Percentiles rank a stretch among this genome's conserved stretches.
phyloP scores from a whole-genome alignment of 441 rosid genomes.

The Daphne laureola region DNA sequence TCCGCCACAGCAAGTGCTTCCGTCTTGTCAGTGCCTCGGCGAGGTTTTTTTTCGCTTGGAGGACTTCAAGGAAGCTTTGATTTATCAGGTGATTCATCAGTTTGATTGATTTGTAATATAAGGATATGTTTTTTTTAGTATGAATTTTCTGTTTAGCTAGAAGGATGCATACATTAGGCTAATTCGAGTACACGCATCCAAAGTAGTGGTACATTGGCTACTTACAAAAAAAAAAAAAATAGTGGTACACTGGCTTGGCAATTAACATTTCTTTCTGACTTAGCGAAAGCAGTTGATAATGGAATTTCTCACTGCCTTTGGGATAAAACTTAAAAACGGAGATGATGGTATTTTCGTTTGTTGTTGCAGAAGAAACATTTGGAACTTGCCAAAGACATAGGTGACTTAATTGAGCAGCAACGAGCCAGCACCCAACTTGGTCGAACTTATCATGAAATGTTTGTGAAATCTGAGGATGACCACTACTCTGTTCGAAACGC shows the following conservation, averaged over 20 bases:
- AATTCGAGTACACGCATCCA: no score
- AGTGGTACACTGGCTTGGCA: no score
- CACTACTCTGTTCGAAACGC: constrained; percentile 64
- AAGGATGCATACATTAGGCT: no score
- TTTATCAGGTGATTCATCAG: constrained; percentile 49
- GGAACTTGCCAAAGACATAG: constrained; percentile 69
- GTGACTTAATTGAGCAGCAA: constrained; percentile 83
- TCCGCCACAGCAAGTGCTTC: constrained; percentile 66
- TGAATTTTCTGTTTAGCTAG: neutral
- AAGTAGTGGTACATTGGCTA: no score
- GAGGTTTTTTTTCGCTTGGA: constrained; percentile 74
- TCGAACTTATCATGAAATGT: constrained; percentile 80
- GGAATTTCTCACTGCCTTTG: no score
- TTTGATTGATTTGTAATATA: neutral
- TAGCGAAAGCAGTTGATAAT: no score
- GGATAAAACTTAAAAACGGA: no score
- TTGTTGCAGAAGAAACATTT: constrained; percentile 69
- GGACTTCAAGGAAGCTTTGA: constrained; percentile 53
- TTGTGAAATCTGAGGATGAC: constrained; percentile 55
- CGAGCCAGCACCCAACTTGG: constrained; percentile 95
- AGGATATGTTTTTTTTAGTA: neutral
- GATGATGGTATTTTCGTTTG: neutral
- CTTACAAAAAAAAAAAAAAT: no score
- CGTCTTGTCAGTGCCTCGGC: constrained; percentile 90
- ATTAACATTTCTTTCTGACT: no score